Evolutionary conservation across 768 basidiomycete genomes (phyloP).

Genomic region (Baorangia bicolor): DNA sequence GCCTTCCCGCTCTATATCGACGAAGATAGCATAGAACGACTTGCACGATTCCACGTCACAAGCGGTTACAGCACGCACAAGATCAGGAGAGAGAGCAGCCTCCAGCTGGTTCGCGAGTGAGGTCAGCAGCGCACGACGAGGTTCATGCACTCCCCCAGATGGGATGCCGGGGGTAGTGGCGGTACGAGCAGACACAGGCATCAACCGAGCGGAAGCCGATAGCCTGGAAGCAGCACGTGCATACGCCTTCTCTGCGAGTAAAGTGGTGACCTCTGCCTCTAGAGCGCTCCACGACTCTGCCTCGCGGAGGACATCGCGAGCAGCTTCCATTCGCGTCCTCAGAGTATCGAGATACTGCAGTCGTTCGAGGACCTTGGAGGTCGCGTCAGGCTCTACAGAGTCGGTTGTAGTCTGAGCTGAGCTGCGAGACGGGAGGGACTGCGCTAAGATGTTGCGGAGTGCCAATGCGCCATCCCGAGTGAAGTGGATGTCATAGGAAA

Average conservation of each 20-base stretch:
- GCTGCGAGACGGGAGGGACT: slow-evolving; percentile 41
- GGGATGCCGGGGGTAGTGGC: slow-evolving; percentile 46
- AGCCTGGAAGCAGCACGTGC: slow-evolving; percentile 90
- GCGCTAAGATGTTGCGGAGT: slow-evolving; percentile 63
- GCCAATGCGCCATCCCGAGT: slow-evolving; percentile 89
- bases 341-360: slow-evolving; percentile 81
- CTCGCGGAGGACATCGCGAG: slow-evolving; percentile 86
- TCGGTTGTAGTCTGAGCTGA: background rate
- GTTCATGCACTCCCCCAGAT: slow-evolving; percentile 55
- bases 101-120: slow-evolving; percentile 96
- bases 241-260: slow-evolving; percentile 78
- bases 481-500: slow-evolving; percentile 95
- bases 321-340: slow-evolving; percentile 83
- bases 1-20: slow-evolving; percentile 84
- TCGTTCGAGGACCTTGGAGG: slow-evolving; percentile 66
- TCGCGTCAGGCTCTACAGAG: slow-evolving; percentile 39
- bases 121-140: slow-evolving; percentile 79
- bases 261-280: slow-evolving; percentile 85
- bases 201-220: slow-evolving; percentile 83
- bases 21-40: slow-evolving; percentile 83
- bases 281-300: slow-evolving; percentile 97
- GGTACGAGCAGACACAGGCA: slow-evolving; percentile 92
- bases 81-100: slow-evolving; percentile 83
- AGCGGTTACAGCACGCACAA: slow-evolving; percentile 82
- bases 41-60: slow-evolving; percentile 74